Evolutionary conservation across 2,329 filamentous ascomycete genomes (phyloP).

Genomic region (Pseudogymnoascus sp.): DNA sequence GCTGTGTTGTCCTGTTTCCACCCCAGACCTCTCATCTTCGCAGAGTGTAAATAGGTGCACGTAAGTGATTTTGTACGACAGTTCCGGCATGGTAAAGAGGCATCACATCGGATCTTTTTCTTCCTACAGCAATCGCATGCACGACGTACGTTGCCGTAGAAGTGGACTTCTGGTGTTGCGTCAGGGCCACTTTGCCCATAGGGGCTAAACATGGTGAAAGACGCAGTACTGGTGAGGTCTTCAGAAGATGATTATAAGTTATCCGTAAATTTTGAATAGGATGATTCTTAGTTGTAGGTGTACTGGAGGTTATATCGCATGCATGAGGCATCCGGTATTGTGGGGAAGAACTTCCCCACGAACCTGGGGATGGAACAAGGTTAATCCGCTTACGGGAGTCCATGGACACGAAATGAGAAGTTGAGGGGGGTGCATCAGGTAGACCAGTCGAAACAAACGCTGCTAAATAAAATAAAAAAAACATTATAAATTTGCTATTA

Average conservation of each 20-base stretch:
- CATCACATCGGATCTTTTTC: conserved; percentile 29
- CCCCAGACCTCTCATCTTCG: conserved; percentile 29
- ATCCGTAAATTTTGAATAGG: not conserved
- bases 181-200: not conserved
- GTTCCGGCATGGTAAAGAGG: conserved; percentile 24
- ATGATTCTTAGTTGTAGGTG: not conserved
- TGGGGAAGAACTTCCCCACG: not conserved
- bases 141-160: not conserved
- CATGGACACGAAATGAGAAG: conserved; percentile 27
- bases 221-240: not conserved
- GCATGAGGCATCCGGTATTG: not conserved
- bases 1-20: not conserved
- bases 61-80: conserved; percentile 17
- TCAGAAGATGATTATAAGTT: not conserved
- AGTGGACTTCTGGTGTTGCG: not conserved
- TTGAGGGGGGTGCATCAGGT: not conserved
- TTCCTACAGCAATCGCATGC: conserved; percentile 29
- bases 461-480: not conserved
- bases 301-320: not conserved
- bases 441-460: not conserved
- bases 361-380: conserved; percentile 5
- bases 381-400: conserved; percentile 27
- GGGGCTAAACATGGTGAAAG: not conserved
- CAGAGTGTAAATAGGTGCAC: conserved; percentile 29
- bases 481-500: not conserved